Evolutionary conservation across 371 early-diverging fungal species (phyloP), one percentile per base, ranked within the genome.

Genomic region (Mortierella sp.): DNA sequence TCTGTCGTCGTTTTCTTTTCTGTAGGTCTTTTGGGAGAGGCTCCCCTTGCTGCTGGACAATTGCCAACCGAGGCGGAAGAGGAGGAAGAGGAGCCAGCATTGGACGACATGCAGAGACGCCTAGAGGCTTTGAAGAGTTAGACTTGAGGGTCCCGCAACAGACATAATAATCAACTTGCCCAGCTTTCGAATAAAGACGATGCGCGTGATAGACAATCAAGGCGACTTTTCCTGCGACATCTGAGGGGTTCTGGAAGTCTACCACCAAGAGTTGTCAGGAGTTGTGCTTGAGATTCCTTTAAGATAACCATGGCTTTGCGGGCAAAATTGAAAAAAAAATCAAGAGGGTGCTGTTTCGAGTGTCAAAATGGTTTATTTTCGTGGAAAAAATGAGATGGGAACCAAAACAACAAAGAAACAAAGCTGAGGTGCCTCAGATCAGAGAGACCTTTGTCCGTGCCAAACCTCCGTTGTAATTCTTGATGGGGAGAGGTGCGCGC

Each of bases 51-150:
- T 22, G 72, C 76, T 71, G 84, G 71, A 29, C 53, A 39, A 64
- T 66, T 80, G 44, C 77, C 86, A 58, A 52, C 76, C 45, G 88
- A 76, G 37, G 80, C 74, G 19, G 89, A 88, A 41, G 88, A 88
- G 26, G 90, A 91, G 11, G 92, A 95, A 67, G 91, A 92, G 48
- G 95, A 93, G 41, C 91, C 92, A 22, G 95, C 94, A 70, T 66
- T 95, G 77, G 95, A 96, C 73, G 92, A 91, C 66, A 96, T 97
- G 96, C 93, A 94, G 72, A 92, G 93, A 68, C 93, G 97, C 37
- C 87, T 97, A 71, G 91, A 94, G 80, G 96, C 95, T 80, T 79
- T 92, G 71, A 86, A 87, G 76, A 82, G 83, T n/a, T 82, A 78
- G 68, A 7, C 29, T n/a, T 45, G 29, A 5, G 45, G 2, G 26